Percentiles rank a stretch among this genome's conserved stretches.
phyloP scores from a whole-genome alignment of 2,329 filamentous ascomycete species.

The Diaporthe vexans region DNA sequence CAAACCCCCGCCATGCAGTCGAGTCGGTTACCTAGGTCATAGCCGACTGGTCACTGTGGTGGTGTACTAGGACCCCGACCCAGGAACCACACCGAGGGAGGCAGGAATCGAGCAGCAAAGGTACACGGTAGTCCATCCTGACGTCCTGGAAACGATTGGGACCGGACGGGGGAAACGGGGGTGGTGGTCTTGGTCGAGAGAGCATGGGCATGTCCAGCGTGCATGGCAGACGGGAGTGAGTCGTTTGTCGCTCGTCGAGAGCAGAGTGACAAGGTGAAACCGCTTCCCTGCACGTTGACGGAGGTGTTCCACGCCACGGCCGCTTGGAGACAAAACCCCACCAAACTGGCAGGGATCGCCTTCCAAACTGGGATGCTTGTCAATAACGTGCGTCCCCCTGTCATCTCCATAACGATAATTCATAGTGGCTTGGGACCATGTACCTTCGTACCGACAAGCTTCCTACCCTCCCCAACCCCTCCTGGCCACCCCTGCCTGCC shows the following conservation, averaged over 20 bases:
- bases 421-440: background rate
- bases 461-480: background rate
- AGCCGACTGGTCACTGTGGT: background rate
- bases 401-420: constrained; percentile 21
- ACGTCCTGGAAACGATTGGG: constrained; percentile 5
- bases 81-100: background rate
- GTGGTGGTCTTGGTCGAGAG: background rate
- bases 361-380: constrained; percentile 31
- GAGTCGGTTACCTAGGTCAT: background rate
- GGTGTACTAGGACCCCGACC: background rate
- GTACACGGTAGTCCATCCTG: background rate
- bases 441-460: constrained; percentile 13
- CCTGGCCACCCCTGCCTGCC: background rate
- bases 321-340: constrained; percentile 28
- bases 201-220: background rate
- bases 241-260: constrained; percentile 7
- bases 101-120: constrained; percentile 10
- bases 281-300: constrained; percentile 30
- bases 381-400: constrained; percentile 20
- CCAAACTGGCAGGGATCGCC: constrained; percentile 11
- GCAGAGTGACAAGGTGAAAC: constrained; percentile 34
- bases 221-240: constrained; percentile 9
- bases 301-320: constrained; percentile 30
- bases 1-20: constrained; percentile 18
- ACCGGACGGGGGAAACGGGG: background rate